Conservation (phyloP, 176 grass and related monocot species). For the Elymus sibiricus region DNA sequence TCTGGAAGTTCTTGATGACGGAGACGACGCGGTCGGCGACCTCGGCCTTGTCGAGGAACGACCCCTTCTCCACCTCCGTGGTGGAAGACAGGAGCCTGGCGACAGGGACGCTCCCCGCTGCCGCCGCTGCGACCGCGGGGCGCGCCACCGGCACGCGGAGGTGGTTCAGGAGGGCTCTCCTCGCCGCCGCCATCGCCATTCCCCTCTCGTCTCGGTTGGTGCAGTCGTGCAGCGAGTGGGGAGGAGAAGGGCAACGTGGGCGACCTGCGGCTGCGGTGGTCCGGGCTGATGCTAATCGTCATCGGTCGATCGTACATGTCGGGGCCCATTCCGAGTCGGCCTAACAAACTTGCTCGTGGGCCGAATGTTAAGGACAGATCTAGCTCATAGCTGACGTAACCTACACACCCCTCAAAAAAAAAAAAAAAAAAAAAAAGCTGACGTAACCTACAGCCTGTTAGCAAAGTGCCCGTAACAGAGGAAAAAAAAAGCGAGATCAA, state of each 20-base stretch:
- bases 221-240: slow-evolving; percentile 3
- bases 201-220: neutral
- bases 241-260: slow-evolving; percentile 14
- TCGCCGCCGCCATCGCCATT: slow-evolving; percentile 67
- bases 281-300: neutral
- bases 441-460: neutral
- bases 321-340: neutral
- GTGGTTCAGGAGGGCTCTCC: slow-evolving; percentile 61
- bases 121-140: neutral
- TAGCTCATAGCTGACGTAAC: neutral
- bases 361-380: neutral
- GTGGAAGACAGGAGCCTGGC: slow-evolving; percentile 46
- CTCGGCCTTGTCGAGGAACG: slow-evolving; percentile 82
- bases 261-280: neutral
- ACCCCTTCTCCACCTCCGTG: slow-evolving; percentile 61
- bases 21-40: slow-evolving; percentile 71
- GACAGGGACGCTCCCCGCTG: slow-evolving; percentile 9
- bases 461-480: too few relatives aligned
- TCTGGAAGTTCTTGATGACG: slow-evolving; percentile 82
- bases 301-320: neutral
- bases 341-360: neutral
- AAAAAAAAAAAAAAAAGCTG: too few relatives aligned
- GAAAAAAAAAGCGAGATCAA: too few relatives aligned
- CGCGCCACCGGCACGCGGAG: slow-evolving; percentile 43
- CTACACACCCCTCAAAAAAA: too few relatives aligned